Percentiles rank a stretch among this genome's conserved stretches.
Evolutionary conservation across 371 early-diverging fungal species (phyloP).

Genomic region (Lichtheimia corymbifera): DNA sequence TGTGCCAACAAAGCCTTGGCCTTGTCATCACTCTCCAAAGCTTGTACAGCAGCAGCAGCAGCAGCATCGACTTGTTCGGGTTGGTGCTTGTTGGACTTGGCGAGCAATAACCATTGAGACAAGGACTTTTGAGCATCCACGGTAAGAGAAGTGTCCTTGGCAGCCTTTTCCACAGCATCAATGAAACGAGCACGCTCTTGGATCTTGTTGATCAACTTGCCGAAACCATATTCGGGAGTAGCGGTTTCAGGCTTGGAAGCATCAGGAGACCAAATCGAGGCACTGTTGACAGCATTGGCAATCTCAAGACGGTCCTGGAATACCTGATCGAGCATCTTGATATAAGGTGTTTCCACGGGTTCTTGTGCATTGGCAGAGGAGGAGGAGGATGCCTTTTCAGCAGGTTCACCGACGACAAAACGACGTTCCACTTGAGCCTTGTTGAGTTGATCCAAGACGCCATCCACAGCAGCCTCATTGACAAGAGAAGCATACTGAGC

Average conservation of each 20-base stretch:
- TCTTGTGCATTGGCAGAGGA: not conserved
- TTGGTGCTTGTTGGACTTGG: constrained; percentile 54
- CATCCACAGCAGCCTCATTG: constrained; percentile 45
- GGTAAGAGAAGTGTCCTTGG: constrained; percentile 55
- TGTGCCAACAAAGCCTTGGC: constrained; percentile 35
- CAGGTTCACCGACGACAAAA: constrained; percentile 36
- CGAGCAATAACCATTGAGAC: constrained; percentile 69
- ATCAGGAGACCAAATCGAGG: constrained; percentile 47
- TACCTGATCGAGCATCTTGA: constrained; percentile 77
- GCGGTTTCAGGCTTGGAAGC: constrained; percentile 45
- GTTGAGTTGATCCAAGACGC: constrained; percentile 39
- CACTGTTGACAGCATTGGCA: constrained; percentile 67
- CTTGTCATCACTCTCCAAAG: constrained; percentile 30
- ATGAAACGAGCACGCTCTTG: constrained; percentile 73
- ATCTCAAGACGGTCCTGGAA: constrained; percentile 79
- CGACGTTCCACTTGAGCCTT: constrained; percentile 29
- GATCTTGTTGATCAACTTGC: constrained; percentile 67
- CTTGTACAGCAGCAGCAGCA: constrained; percentile 34
- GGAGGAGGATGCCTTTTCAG: constrained; percentile 22
- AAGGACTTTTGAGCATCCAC: constrained; percentile 60
- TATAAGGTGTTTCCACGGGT: constrained; percentile 72
- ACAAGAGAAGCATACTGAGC: constrained; percentile 61
- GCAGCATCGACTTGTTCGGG: constrained; percentile 42
- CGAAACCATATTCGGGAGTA: constrained; percentile 87
- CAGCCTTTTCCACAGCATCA: constrained; percentile 56